Conservation (phyloP, 495 filamentous ascomycete species). For the Penicillium subrubescens region DNA sequence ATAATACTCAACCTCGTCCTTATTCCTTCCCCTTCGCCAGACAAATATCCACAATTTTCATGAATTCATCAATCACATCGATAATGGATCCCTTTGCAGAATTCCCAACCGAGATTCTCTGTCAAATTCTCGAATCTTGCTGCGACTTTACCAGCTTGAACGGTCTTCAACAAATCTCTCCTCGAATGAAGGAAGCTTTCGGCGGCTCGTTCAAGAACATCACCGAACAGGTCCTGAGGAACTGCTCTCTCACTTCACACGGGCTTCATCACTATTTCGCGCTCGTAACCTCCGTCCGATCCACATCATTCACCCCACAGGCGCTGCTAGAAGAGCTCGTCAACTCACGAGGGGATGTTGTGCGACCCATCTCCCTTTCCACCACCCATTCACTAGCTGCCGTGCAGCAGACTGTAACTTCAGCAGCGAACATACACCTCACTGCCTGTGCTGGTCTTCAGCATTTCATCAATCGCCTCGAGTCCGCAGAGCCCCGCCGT, state of each 20-base stretch:
- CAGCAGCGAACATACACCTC: not conserved
- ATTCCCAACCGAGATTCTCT: not conserved
- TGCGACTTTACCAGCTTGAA: not conserved
- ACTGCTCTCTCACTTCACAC: not conserved
- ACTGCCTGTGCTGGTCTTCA: not conserved
- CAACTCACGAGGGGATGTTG: not conserved
- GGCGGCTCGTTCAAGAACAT: not conserved
- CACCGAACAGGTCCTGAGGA: not conserved
- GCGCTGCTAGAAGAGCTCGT: not conserved
- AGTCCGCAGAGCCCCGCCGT: not conserved
- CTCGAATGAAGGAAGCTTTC: not conserved
- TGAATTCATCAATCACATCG: not conserved
- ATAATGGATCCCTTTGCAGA: not conserved
- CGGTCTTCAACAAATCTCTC: not conserved
- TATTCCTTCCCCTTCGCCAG: not conserved
- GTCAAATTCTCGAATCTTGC: not conserved
- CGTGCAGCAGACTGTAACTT: not conserved
- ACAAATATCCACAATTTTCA: not conserved
- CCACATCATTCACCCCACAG: not conserved
- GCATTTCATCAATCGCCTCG: not conserved
- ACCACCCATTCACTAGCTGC: not conserved
- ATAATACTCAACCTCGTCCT: not conserved
- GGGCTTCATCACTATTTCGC: not conserved
- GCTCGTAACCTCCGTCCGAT: not conserved
- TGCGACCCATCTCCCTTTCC: not conserved